Evolutionary conservation across 768 basidiomycete genomes (phyloP).

Genomic region (Lentinula boryana): DNA sequence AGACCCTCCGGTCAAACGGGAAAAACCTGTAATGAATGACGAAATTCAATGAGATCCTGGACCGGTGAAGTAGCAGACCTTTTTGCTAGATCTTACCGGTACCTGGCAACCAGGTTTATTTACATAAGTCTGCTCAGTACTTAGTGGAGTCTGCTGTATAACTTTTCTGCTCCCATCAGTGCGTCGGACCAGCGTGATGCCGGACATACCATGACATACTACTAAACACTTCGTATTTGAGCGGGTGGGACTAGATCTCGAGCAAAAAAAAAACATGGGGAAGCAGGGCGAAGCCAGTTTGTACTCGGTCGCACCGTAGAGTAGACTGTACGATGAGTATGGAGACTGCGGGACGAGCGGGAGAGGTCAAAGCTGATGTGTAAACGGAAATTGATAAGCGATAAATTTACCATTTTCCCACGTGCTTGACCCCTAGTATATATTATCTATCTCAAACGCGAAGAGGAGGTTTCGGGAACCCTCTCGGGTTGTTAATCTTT

Average conservation of each 20-base stretch:
- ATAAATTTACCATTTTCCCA: not conserved
- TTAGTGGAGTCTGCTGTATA: not conserved
- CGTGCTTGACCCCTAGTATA: not conserved
- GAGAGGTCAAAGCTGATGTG: not conserved
- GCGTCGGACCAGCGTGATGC: not conserved
- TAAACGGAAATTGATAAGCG: not conserved
- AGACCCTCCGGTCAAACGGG: no score
- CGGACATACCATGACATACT: not conserved
- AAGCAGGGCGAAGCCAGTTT: not conserved
- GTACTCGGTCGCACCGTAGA: no score
- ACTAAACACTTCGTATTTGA: not conserved
- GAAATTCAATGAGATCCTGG: no score
- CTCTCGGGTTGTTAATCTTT: not conserved
- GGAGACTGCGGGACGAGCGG: not conserved
- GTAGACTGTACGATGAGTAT: not conserved
- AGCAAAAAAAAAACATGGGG: not conserved
- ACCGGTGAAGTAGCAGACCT: constrained; percentile 19
- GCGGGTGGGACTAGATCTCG: not conserved
- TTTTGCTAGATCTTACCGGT: no score
- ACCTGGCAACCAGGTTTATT: not conserved
- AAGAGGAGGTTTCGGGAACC: not conserved
- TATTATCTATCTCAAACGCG: not conserved
- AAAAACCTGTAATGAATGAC: no score
- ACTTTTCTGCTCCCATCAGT: not conserved
- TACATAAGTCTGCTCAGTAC: no score